These are phyloP conservation scores for Eremochloa ophiuroides DNA, from an alignment of 176 grass and related monocot genomes.

Conservation along the genomic window DNA sequence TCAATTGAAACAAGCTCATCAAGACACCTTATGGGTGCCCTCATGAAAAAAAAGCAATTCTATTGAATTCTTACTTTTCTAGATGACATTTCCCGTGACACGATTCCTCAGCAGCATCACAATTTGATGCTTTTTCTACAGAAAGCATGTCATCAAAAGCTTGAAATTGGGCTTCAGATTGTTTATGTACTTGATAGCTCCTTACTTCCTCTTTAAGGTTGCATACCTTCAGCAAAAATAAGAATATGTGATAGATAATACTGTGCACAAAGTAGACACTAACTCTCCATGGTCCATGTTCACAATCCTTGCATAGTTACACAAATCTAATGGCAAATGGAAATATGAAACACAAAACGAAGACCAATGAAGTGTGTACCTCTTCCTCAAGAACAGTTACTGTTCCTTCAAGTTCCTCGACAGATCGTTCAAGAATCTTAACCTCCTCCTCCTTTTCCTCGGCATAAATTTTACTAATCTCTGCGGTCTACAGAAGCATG, in stretches of 20 bases:
- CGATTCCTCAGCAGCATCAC: constrained; percentile 25
- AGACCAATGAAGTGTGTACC: constrained; percentile 36
- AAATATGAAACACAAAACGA: background rate
- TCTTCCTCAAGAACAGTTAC: constrained; percentile 77
- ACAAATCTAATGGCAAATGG: background rate
- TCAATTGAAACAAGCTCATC: constrained; percentile 7
- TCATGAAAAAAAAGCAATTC: background rate
- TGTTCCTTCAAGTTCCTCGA: constrained; percentile 83
- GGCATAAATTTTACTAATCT: constrained; percentile 65
- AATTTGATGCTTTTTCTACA: constrained; percentile 39
- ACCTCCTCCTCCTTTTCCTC: constrained; percentile 90
- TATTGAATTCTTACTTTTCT: constrained; percentile 38
- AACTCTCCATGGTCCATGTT: background rate
- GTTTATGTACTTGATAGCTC: constrained; percentile 58
- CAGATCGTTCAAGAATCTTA: constrained; percentile 76
- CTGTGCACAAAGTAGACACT: constrained; percentile 1
- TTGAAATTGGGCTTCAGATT: constrained; percentile 44
- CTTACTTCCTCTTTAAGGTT: constrained; percentile 85
- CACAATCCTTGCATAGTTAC: constrained; percentile 13
- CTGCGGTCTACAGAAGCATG: constrained; percentile 54
- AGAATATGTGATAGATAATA: background rate
- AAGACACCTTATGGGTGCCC: background rate
- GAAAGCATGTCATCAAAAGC: constrained; percentile 29
- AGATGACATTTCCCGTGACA: constrained; percentile 21
- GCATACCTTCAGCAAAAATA: constrained; percentile 35